These are phyloP conservation scores for Carex arenaria DNA, from an alignment of 202 grass and related monocot genomes.

Conservation along the genomic window DNA sequence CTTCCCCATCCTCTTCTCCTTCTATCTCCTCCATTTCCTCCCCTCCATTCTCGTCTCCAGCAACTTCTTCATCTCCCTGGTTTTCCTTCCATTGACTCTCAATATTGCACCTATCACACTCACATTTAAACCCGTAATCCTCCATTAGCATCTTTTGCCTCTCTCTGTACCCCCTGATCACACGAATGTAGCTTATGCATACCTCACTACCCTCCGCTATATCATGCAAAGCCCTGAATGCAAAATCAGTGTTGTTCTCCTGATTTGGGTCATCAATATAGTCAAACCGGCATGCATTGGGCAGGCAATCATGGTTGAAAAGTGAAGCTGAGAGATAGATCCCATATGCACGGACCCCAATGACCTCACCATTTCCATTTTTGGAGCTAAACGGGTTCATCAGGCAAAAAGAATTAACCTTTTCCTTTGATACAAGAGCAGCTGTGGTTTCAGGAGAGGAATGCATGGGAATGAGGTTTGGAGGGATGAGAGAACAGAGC, in stretches of 20 bases:
- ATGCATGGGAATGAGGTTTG: constrained; percentile 23
- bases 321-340: constrained; percentile 58
- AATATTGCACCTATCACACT: constrained; percentile 70
- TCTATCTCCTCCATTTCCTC: constrained; percentile 45
- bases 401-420: constrained; percentile 64
- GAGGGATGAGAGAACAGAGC: constrained; percentile 30
- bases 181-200: constrained; percentile 74
- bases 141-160: constrained; percentile 54
- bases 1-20: constrained; percentile 25
- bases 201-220: constrained; percentile 66
- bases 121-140: constrained; percentile 77
- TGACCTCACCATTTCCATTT: constrained; percentile 22
- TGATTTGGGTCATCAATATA: constrained; percentile 48
- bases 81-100: constrained; percentile 73
- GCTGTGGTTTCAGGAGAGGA: constrained; percentile 56
- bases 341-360: constrained; percentile 44
- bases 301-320: constrained; percentile 90
- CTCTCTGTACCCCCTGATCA: constrained; percentile 46
- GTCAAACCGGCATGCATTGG: constrained; percentile 78
- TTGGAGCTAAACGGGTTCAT: constrained; percentile 57
- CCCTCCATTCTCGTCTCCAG: constrained; percentile 37
- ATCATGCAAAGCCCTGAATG: constrained; percentile 68
- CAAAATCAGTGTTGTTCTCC: constrained; percentile 60
- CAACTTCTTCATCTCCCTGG: constrained; percentile 14
- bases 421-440: constrained; percentile 53